phyloP scores from a whole-genome alignment of 805 yeast species.

The Starmerella vitae region DNA sequence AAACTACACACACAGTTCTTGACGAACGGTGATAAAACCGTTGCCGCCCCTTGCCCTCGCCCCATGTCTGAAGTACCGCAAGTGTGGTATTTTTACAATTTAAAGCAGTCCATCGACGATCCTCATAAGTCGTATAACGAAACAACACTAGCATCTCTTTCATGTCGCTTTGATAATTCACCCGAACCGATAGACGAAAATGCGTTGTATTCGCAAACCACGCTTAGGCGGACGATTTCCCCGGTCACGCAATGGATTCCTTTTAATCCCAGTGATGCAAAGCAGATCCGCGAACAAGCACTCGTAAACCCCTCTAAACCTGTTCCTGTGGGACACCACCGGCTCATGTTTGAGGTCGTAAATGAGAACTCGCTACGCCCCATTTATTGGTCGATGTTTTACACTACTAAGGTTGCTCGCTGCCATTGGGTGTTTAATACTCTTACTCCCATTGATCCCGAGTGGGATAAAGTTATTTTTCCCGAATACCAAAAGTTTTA shows the following conservation, averaged over 20 bases:
- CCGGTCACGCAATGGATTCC: conserved; percentile 29
- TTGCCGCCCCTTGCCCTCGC: no score
- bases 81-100: conserved; percentile 20
- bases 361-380: conserved; percentile 23
- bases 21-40: no score
- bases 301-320: conserved; percentile 6
- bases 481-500: conserved; percentile 24
- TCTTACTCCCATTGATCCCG: conserved; percentile 27
- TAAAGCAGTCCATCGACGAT: conserved; percentile 19
- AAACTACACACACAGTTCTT: no score
- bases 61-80: no score
- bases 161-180: conserved; percentile 1
- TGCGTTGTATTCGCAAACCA: conserved; percentile 26
- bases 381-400: conserved; percentile 29
- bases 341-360: conserved; percentile 23
- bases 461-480: conserved; percentile 22
- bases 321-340: conserved; percentile 26
- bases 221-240: conserved; percentile 20
- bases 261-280: conserved; percentile 29
- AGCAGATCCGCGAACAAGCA: conserved; percentile 18
- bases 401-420: conserved; percentile 25
- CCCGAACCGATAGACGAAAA: conserved; percentile 3
- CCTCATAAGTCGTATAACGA: conserved; percentile 11
- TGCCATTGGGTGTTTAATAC: conserved; percentile 30
- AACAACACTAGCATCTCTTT: conserved; percentile 11